A percentile compares a stretch with the other conserved stretches of the same genome.
Evolutionary conservation across 2,329 filamentous ascomycete genomes (phyloP).

Genomic region (Sporothrix brunneoviolacea): DNA sequence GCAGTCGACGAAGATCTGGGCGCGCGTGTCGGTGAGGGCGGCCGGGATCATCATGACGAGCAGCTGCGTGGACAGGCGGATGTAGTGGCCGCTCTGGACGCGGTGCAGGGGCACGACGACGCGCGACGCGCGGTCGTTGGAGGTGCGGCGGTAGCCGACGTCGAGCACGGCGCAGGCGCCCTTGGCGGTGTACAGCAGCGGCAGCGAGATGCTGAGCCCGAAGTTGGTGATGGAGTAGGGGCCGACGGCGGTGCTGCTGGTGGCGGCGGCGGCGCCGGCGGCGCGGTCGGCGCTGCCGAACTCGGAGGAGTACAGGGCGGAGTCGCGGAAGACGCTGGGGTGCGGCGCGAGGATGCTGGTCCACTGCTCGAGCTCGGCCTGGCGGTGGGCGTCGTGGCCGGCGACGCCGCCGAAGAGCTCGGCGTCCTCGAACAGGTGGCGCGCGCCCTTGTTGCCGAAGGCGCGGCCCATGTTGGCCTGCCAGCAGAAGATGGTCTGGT

Average conservation of each 20-base stretch:
- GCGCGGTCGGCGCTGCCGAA: background rate
- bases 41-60: conserved; percentile 8
- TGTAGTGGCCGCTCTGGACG: conserved; percentile 8
- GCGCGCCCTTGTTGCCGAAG: background rate
- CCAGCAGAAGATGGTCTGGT: conserved; percentile 28
- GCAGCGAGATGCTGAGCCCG: conserved; percentile 15
- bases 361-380: conserved; percentile 10
- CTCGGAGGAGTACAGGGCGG: conserved; percentile 7
- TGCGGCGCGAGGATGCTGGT: conserved; percentile 16
- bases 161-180: conserved; percentile 15
- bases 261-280: background rate
- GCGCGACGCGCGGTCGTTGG: background rate
- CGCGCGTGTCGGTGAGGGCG: background rate
- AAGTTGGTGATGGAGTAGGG: conserved; percentile 17
- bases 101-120: conserved; percentile 12
- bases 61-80: conserved; percentile 12
- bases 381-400: background rate
- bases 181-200: conserved; percentile 12
- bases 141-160: conserved; percentile 2
- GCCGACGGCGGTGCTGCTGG: background rate
- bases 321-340: conserved; percentile 13
- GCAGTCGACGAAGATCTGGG: conserved; percentile 14
- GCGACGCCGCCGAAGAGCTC: background rate
- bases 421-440: background rate
- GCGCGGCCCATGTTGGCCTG: background rate